A percentile compares a stretch with the other conserved stretches of the same genome.
Conservation (phyloP, 306 rosid genomes). For the Mimosa bimucronata region DNA sequence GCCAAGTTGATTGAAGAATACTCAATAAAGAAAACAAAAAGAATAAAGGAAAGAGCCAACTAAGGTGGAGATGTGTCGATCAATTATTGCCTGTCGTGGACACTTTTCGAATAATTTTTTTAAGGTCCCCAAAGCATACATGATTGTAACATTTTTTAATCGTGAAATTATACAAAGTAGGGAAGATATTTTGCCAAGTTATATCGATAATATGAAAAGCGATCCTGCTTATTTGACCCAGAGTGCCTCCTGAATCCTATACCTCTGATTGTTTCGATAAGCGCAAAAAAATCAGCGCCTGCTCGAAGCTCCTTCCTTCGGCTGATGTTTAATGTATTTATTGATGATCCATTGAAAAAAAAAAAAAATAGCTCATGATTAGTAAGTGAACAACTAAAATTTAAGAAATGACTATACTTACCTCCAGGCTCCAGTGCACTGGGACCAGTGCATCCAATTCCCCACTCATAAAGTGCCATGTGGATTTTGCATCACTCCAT, state of each 20-base stretch:
- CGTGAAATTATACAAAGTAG: background rate
- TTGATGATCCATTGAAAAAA: background rate
- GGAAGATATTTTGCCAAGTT: conserved; percentile 21
- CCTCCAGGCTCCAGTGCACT: no score
- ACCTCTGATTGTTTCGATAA: background rate
- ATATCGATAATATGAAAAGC: background rate
- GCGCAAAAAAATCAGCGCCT: background rate
- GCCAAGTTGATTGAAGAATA: background rate
- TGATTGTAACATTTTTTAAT: background rate
- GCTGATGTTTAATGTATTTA: background rate
- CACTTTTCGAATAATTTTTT: background rate
- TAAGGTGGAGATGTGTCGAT: conserved; percentile 3
- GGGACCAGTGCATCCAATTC: no score
- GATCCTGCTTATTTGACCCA: background rate
- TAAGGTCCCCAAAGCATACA: background rate
- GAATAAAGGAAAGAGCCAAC: background rate
- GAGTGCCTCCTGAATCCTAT: background rate
- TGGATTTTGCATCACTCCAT: no score
- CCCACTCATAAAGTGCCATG: no score
- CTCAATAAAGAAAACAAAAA: background rate
- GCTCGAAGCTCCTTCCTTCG: background rate
- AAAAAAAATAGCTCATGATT: no score
- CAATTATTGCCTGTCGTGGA: background rate
- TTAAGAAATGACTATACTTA: background rate
- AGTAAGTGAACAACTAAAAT: background rate